Base-by-base conservation (phyloP, 2,329 filamentous ascomycete genomes). In the Venturiaceae sp. region DNA sequence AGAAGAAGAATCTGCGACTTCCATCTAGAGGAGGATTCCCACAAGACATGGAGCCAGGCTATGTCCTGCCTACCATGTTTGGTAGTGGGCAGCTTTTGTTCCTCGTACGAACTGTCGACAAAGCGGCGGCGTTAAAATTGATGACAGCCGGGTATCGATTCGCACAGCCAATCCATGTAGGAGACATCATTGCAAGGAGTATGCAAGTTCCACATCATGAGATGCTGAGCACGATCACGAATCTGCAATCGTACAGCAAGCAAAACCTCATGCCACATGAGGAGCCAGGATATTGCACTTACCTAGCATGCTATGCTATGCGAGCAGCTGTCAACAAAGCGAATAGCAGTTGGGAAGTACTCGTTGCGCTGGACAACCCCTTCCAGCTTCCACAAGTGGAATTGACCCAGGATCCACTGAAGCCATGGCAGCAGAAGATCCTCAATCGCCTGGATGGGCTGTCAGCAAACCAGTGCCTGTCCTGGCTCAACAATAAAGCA, bases 11-110 rank as follows among this genome's bases (percentile, higher is more conserved):
- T 28, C 26, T 47, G 34, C 39, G 47, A 23, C 14, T 44, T 6
- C 32, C 57, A 19, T 58, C 57, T 9, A 14, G 36, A 39, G 19
- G 13, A 30, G 33, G 33, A 9, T 36, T 36, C 7, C 19, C 47
- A 14, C 59, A n/a, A 3, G 58, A 56, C 21, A 14, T 60, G n/a
- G 50, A 55, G 34, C 2, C 34, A 5, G 61, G 59, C 41, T 32
- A 56, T 37, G 37, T 56, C 34, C 44, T 47, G 11, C 46, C 50
- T n/a, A 53, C 58, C 33, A 57, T 75, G 0, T 80, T 83, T 37
- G 87, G 87, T 3, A 84, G 84, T 60, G 90, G 91, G 0, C 89
- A 92, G 57, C 78, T 95, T 50, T 82, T 96, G 69, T 91, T 95
- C 65, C 79, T 95, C 9, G 86, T 91, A 5, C 86, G 85, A 11